Evolutionary conservation across 1,284 basidiomycete genomes (phyloP), one percentile per base, ranked within the genome.

Genomic region (Cystobasidiaceae sp.): DNA sequence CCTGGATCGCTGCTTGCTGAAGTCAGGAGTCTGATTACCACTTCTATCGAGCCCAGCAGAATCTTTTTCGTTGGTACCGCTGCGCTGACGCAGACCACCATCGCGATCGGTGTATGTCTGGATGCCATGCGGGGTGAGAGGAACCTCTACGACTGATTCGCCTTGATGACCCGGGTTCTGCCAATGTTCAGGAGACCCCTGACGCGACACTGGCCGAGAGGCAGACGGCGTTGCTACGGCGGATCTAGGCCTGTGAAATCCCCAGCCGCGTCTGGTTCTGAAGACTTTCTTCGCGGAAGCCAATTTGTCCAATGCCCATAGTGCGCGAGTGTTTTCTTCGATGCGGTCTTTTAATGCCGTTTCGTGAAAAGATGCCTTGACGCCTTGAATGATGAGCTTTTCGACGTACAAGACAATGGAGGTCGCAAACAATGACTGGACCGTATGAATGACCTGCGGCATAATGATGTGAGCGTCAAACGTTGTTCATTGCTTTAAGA

Each of bases 271-370:
- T n/a, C 27, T 44, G 8, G 19, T 44, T 0, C 51, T 51, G 30
- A 17, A 21, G 13, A 43, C 19, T 32, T 64, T 64, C 52, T 56
- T 64, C 9, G 44, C 44, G 7, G 68, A 67, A 34, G 68, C 67
- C n/a, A 70, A 34, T 44, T 68, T 70, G 32, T 70, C 68, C 34
- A 70, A 49, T 37, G 68, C 68, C 56, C 68, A 68, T 0, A 64
- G 41, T 19, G 61, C 61, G 17, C 61, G 37, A 3, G 61, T 52
- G 30, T 64, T 64, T 27, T 64, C 61, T 25, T 64, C 61, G 6
- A 64, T 64, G 17, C 61, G 61, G 30, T 64, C 61, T 49, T 64
- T 64, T 1, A 64, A 44, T 9, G 52, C 52, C 11, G 51, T 64
- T 45, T 64, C 46, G 32, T 64, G 61, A 32, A 64, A 64, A 34